Evolutionary conservation across 2,329 filamentous ascomycete genomes (phyloP).

Genomic region (Dactylellina sp.): DNA sequence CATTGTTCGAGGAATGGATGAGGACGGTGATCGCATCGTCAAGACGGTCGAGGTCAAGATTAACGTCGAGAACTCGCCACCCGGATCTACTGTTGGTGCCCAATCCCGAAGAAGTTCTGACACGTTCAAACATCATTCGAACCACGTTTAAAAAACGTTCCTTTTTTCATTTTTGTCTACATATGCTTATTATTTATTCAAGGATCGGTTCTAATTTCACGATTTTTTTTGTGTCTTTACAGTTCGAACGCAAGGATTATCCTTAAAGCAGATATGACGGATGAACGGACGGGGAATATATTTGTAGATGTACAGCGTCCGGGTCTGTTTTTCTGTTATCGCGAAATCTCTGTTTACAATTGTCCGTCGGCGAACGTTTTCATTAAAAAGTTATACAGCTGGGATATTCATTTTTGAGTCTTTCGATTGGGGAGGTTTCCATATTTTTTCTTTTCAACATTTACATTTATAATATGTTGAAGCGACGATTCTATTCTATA

Average conservation of each 20-base stretch:
- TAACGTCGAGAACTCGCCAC: constrained; percentile 57
- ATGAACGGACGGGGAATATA: neutral
- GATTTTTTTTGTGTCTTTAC: constrained; percentile 47
- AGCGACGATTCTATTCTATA: constrained; percentile 19
- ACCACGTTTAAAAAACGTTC: constrained; percentile 51
- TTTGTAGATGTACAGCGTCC: neutral
- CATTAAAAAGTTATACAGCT: constrained; percentile 34
- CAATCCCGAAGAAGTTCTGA: constrained; percentile 56
- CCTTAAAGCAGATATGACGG: constrained; percentile 18
- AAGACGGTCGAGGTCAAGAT: constrained; percentile 60
- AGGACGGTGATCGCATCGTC: constrained; percentile 56
- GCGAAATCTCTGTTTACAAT: neutral
- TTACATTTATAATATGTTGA: constrained; percentile 46
- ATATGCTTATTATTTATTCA: constrained; percentile 25
- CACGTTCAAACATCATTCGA: constrained; percentile 43
- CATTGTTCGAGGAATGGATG: constrained; percentile 57
- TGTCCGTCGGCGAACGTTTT: constrained; percentile 28
- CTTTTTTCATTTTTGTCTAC: constrained; percentile 30
- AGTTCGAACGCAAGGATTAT: constrained; percentile 55
- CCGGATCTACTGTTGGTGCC: constrained; percentile 57
- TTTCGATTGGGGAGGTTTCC: constrained; percentile 7
- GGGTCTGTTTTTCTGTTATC: constrained; percentile 10
- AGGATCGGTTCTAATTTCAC: constrained; percentile 52
- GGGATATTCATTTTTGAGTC: neutral
- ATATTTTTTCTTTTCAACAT: constrained; percentile 28